phyloP scores from a whole-genome alignment of 345 rosid species.

The Rhodamnia argentea region DNA sequence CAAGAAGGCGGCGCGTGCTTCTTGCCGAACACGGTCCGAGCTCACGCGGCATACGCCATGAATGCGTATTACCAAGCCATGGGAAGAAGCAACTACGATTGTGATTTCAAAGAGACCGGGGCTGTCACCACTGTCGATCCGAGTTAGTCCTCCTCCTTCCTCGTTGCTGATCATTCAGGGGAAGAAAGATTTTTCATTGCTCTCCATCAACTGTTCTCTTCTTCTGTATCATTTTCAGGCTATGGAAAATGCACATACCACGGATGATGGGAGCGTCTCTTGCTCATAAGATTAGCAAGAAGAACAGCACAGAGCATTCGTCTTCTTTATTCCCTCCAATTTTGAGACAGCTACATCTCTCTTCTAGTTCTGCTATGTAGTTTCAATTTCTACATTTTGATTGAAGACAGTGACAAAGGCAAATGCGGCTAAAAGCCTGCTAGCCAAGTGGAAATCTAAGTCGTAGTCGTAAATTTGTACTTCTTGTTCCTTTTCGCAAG shows the following conservation, averaged over 20 bases:
- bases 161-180: not conserved
- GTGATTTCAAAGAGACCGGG: conserved; percentile 54
- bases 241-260: conserved; percentile 44
- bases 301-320: not conserved
- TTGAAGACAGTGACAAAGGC: not conserved
- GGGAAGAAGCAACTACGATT: conserved; percentile 35
- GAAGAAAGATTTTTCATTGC: not conserved
- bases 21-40: conserved; percentile 48
- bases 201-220: not conserved
- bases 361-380: not conserved
- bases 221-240: conserved; percentile 16
- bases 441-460: not conserved
- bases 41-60: conserved; percentile 69
- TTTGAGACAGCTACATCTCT: not conserved
- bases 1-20: conserved; percentile 39
- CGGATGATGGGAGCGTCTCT: not conserved
- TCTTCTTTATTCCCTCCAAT: not conserved
- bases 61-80: conserved; percentile 51
- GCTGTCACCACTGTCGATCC: conserved; percentile 34
- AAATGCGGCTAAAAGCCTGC: not conserved
- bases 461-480: not conserved
- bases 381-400: not conserved
- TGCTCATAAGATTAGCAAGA: not conserved
- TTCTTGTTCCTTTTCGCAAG: not conserved
- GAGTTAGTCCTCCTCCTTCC: conserved; percentile 19